Evolutionary conservation across 805 yeast genomes (phyloP), one percentile per base, ranked within the genome.

Genomic region (Pichia paraexigua): DNA sequence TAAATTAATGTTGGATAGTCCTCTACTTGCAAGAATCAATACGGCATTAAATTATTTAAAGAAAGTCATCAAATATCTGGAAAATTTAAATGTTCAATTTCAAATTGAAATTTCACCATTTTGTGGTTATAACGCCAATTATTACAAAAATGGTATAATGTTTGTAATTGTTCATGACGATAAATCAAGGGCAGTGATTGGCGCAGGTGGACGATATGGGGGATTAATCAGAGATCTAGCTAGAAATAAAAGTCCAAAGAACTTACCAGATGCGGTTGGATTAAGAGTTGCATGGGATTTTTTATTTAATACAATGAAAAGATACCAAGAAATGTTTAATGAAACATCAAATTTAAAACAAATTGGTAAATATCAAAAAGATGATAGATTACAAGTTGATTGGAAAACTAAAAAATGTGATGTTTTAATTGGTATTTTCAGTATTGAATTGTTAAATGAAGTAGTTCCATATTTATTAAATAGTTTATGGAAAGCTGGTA

Each of bases 151-250:
- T 18, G 95, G 95, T 0, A 69, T 91, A 2, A 89, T 94, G 95
- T 94, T 92, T 63, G 95, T 89, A 58, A 88, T 87, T 0, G 78
- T 89, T 1, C 78, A 81, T 56, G 85, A 87, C 50, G 83, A 81
- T 4, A 81, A 74, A 59, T 62, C 55, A 64, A 71, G 61, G 51
- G 57, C 71, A 7, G 73, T 84, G 32, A 71, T 94, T 41, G 94
- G 94, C 17, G 92, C 94, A 0, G 99, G 99, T 44, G 99, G 99
- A 2, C 73, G 99, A 50, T 94, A 90, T 63, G 98, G 92, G 60
- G 71, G 74, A 21, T 72, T 94, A 56, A 78, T 90, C 15, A 71
- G 79, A 3, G 74, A 82, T 18, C 75, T 89, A 53, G 78, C 92
- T 0, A 81, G 87, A 57, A 64, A 67, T 44, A 68, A 66, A 47